phyloP scores from a whole-genome alignment of 2,329 filamentous ascomycete genomes.

The Pseudonectria foliicola region DNA sequence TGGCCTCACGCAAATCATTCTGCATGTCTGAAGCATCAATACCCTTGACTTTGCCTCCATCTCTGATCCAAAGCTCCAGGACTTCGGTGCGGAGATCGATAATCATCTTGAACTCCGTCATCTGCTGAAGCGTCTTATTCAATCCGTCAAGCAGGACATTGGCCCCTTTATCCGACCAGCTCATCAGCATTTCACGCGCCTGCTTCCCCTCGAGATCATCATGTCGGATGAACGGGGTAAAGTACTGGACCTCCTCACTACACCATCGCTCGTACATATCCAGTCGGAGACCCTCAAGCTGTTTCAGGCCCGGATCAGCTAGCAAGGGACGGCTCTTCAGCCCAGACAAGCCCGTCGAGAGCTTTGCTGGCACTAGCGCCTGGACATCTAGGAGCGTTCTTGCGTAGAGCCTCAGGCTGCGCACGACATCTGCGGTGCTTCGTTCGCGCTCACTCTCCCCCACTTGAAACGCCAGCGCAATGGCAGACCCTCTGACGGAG shows the following conservation, averaged over 20 bases:
- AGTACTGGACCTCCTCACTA: slow-evolving; percentile 72
- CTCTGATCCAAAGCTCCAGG: slow-evolving; percentile 68
- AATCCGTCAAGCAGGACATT: slow-evolving; percentile 56
- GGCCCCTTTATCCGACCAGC: slow-evolving; percentile 57
- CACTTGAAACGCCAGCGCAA: slow-evolving; percentile 53
- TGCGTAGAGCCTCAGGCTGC: slow-evolving; percentile 65
- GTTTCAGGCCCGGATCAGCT: slow-evolving; percentile 59
- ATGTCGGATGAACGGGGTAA: slow-evolving; percentile 80
- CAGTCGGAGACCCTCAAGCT: slow-evolving; percentile 63
- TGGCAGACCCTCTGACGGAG: slow-evolving; percentile 60
- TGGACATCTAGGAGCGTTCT: slow-evolving; percentile 73
- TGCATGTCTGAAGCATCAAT: slow-evolving; percentile 64
- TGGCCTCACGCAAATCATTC: slow-evolving; percentile 56
- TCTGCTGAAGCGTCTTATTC: slow-evolving; percentile 48
- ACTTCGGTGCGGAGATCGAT: slow-evolving; percentile 63
- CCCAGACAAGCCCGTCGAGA: slow-evolving; percentile 60
- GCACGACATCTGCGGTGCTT: slow-evolving; percentile 46
- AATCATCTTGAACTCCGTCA: slow-evolving; percentile 61
- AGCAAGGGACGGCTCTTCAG: slow-evolving; percentile 67
- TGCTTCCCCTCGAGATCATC: slow-evolving; percentile 62
- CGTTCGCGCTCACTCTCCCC: slow-evolving; percentile 36
- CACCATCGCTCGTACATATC: slow-evolving; percentile 77
- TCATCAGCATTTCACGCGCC: slow-evolving; percentile 52
- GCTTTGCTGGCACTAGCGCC: slow-evolving; percentile 61
- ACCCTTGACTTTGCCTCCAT: slow-evolving; percentile 56